A percentile compares a stretch with the other conserved stretches of the same genome.
Evolutionary conservation across 345 rosid genomes (phyloP).

Genomic region (Hypericum androsaemum): DNA sequence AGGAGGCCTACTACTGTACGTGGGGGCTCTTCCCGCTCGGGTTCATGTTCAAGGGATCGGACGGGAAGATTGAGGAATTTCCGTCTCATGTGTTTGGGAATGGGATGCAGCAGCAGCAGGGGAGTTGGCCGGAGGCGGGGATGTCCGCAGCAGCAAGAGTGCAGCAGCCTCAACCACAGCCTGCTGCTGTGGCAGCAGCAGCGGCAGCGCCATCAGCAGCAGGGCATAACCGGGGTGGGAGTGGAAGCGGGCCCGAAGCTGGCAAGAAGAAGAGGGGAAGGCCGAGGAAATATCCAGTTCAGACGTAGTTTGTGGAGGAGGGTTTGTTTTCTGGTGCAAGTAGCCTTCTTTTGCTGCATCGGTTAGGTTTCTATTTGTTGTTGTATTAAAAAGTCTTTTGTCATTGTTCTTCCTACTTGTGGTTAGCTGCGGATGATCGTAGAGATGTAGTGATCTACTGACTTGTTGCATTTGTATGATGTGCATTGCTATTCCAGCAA

Average conservation of each 20-base stretch:
- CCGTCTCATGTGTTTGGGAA: slow-evolving; percentile 33
- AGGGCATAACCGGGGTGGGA: slow-evolving; percentile 12
- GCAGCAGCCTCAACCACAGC: neutral
- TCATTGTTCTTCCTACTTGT: too few species aligned
- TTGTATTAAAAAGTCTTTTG: too few species aligned
- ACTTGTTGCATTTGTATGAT: too few species aligned
- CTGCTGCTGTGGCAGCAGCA: neutral
- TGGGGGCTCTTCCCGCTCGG: slow-evolving; percentile 89
- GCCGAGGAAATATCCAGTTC: slow-evolving; percentile 50
- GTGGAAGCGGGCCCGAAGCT: slow-evolving; percentile 13
- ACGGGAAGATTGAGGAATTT: slow-evolving; percentile 23
- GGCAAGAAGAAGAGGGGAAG: slow-evolving; percentile 65
- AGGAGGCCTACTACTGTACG: slow-evolving; percentile 72
- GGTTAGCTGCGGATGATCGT: too few species aligned
- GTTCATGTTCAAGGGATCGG: slow-evolving; percentile 25
- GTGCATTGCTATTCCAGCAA: too few species aligned
- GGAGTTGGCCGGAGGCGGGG: slow-evolving; percentile 7
- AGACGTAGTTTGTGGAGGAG: neutral
- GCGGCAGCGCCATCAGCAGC: slow-evolving; percentile 5
- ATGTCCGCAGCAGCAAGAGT: slow-evolving; percentile 2
- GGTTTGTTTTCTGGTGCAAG: too few species aligned
- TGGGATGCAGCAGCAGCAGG: neutral
- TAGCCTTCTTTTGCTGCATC: too few species aligned
- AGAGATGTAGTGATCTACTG: too few species aligned
- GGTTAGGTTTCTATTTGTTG: too few species aligned